phyloP scores from a whole-genome alignment of 176 grass and related monocot genomes.

The Rhynchospora breviuscula region DNA sequence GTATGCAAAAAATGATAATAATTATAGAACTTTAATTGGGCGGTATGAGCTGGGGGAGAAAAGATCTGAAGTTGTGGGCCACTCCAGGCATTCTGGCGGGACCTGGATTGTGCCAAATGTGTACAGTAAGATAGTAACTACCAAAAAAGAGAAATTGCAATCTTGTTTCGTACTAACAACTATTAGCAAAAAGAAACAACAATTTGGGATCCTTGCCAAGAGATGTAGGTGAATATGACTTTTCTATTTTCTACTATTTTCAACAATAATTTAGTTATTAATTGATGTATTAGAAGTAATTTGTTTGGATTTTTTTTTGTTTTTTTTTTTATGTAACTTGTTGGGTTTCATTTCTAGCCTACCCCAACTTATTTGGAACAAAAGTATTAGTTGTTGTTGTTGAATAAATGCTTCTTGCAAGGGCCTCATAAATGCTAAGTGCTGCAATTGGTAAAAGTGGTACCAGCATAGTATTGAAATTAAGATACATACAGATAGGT shows the following conservation, averaged over 20 bases:
- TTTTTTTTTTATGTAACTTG: not conserved
- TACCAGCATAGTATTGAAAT: too few species aligned
- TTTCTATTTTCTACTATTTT: too few species aligned
- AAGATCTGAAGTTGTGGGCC: not conserved
- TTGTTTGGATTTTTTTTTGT: not conserved
- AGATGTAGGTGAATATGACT: too few species aligned
- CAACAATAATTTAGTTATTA: too few species aligned
- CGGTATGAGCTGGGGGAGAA: not conserved
- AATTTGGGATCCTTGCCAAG: too few species aligned
- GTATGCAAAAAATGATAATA: not conserved
- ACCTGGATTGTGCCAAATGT: not conserved
- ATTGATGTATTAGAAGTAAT: too few species aligned
- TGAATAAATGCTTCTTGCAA: not conserved
- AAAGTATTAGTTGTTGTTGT: not conserved
- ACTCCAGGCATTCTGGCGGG: not conserved
- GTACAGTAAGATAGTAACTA: too few species aligned
- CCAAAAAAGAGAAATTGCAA: too few species aligned
- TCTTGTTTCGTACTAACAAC: too few species aligned
- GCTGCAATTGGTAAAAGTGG: not conserved
- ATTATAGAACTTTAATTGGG: not conserved
- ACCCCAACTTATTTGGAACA: not conserved
- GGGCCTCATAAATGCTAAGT: not conserved
- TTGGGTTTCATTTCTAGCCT: too few species aligned
- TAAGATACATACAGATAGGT: too few species aligned
- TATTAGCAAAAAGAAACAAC: too few species aligned